A percentile compares a stretch with the other conserved stretches of the same genome.
Evolutionary conservation across 176 grass and related monocot genomes (phyloP).

Genomic region (Paspalum vaginatum): DNA sequence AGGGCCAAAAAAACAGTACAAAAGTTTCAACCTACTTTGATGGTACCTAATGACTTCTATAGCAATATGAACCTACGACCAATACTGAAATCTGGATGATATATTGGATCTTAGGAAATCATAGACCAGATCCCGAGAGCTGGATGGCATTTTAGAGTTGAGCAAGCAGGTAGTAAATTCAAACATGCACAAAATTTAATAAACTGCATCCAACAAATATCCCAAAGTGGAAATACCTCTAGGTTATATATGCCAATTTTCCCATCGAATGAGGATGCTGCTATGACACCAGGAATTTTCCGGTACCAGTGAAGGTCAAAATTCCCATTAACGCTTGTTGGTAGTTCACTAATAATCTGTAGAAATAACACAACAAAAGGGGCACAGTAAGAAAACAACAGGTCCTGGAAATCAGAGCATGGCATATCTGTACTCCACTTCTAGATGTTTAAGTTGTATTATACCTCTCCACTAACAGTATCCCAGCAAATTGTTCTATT

Average conservation of each 20-base stretch:
- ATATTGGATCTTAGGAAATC: background rate
- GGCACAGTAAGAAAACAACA: conserved; percentile 22
- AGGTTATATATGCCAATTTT: conserved; percentile 96
- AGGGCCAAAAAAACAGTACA: background rate
- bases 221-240: conserved; percentile 49
- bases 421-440: background rate
- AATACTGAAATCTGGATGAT: background rate
- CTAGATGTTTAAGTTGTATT: conserved; percentile 4
- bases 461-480: conserved; percentile 94
- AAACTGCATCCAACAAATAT: background rate
- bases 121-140: background rate
- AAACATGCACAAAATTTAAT: background rate
- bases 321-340: conserved; percentile 85
- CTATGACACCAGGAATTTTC: conserved; percentile 90
- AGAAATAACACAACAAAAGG: conserved; percentile 35
- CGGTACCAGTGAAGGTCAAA: conserved; percentile 98
- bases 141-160: background rate
- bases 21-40: background rate
- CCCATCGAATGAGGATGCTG: conserved; percentile 92
- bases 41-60: background rate
- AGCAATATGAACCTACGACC: background rate
- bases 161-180: background rate
- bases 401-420: background rate
- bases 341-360: conserved; percentile 93
- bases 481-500: conserved; percentile 99